A percentile compares a stretch with the other conserved stretches of the same genome.
phyloP scores from a whole-genome alignment of 768 basidiomycete genomes.

The Lactarius akahatsu region DNA sequence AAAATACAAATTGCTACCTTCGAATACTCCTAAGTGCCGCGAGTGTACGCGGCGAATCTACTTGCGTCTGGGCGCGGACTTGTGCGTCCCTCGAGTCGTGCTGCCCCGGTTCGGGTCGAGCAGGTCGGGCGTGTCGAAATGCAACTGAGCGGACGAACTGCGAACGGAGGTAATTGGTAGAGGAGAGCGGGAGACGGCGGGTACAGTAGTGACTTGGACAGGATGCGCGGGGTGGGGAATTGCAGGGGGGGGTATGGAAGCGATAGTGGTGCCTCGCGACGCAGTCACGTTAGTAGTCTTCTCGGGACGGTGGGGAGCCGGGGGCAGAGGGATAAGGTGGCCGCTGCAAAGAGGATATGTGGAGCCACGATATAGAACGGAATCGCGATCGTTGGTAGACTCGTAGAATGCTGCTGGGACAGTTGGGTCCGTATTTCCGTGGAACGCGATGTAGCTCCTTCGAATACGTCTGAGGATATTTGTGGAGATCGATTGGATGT shows the following conservation, averaged over 20 bases:
- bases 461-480: constrained; percentile 1
- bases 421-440: not conserved
- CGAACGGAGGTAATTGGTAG: not conserved
- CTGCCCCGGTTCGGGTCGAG: too few relatives aligned
- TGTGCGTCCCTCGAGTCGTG: too few relatives aligned
- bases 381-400: not conserved
- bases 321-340: not conserved
- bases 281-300: not conserved
- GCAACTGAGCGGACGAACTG: not conserved
- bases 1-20: too few relatives aligned
- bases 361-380: not conserved
- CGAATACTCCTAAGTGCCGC: too few relatives aligned
- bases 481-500: not conserved
- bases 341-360: constrained; percentile 12
- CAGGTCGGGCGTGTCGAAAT: too few relatives aligned
- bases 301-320: not conserved
- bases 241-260: not conserved
- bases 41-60: too few relatives aligned
- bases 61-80: too few relatives aligned
- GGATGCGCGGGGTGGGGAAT: not conserved
- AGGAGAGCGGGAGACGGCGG: not conserved
- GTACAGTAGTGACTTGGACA: not conserved
- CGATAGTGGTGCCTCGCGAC: not conserved
- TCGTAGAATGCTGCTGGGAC: not conserved
- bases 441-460: not conserved